Evolutionary conservation across 257 asterid species (phyloP), one percentile per base, ranked within the genome.

Genomic region (Ajuga chamaepitys): DNA sequence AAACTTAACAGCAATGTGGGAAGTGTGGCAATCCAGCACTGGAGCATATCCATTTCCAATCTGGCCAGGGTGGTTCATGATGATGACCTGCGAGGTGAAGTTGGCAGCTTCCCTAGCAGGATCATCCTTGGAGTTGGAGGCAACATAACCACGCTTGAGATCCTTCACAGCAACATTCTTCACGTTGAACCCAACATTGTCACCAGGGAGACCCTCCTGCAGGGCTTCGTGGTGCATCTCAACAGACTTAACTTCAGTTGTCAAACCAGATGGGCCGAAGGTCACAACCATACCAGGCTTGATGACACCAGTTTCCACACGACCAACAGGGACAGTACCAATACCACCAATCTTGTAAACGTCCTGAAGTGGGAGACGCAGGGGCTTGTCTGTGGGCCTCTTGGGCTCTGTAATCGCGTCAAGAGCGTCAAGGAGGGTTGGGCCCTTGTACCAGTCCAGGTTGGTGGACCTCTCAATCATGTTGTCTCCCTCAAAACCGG

Each of bases 391-490:
- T n/a, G n/a, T n/a, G n/a, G n/a, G n/a, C n/a, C n/a, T 85, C 87
- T 85, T 88, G 65, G 95, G 95, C 75, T 88, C 88, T 0, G 9
- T 5, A 46, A 87, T 76, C 69, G 9, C 7, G 78, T 87, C 95
- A 24, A 87, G 93, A 18, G 93, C 93, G 37, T 87, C 95, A 3
- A 85, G 93, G 45, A 87, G 95, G 57, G 93, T 87, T 25, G 93
- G 95, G 1, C 95, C 95, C 93, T 85, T 87, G 78, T 85, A 87
- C 95, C 95, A 87, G 78, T 87, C 95, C 1, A 87, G 82, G 74
- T 87, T 84, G 69, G 95, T 80, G 12, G 95, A 87, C 79, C 95
- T 77, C 74, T 84, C 91, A 58, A 87, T 86, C 48, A n/a, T n/a
- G n/a, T n/a, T n/a, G n/a, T n/a, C n/a, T n/a, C n/a, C n/a, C n/a